Evolutionary conservation across 148 eudicot species (phyloP).

Genomic region (Fagopyrum homotropicum): DNA sequence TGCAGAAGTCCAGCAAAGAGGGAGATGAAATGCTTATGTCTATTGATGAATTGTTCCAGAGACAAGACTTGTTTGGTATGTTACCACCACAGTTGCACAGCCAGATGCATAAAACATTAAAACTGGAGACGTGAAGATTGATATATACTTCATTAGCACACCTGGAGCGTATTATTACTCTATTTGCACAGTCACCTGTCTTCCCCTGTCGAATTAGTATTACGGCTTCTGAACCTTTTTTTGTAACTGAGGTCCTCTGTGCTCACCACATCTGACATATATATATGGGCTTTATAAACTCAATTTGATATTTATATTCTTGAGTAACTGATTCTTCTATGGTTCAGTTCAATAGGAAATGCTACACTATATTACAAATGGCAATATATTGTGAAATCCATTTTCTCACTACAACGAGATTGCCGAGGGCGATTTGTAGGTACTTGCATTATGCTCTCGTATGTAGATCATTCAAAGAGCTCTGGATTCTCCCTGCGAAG

Average conservation of each 20-base stretch:
- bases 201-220: background rate
- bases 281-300: too few relatives aligned
- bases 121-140: conserved; percentile 1
- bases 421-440: too few relatives aligned
- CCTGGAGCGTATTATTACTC: background rate
- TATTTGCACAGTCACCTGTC: background rate
- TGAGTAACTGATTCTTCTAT: too few relatives aligned
- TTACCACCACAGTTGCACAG: conserved; percentile 1
- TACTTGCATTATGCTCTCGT: too few relatives aligned
- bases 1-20: conserved; percentile 20
- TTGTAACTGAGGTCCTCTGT: background rate
- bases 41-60: conserved; percentile 24
- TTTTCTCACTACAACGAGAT: too few relatives aligned
- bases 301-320: too few relatives aligned
- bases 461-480: too few relatives aligned
- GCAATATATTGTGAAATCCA: too few relatives aligned
- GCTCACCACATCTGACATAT: background rate
- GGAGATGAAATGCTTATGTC: conserved; percentile 17
- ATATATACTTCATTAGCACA: conserved; percentile 5
- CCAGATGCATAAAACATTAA: background rate
- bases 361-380: too few relatives aligned
- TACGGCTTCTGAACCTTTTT: background rate
- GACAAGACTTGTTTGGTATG: conserved; percentile 6
- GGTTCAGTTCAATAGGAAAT: too few relatives aligned
- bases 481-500: too few relatives aligned